Evolutionary conservation across 352 stramenopile genomes (phyloP).

Genomic region (Phytopythium aichiense): DNA sequence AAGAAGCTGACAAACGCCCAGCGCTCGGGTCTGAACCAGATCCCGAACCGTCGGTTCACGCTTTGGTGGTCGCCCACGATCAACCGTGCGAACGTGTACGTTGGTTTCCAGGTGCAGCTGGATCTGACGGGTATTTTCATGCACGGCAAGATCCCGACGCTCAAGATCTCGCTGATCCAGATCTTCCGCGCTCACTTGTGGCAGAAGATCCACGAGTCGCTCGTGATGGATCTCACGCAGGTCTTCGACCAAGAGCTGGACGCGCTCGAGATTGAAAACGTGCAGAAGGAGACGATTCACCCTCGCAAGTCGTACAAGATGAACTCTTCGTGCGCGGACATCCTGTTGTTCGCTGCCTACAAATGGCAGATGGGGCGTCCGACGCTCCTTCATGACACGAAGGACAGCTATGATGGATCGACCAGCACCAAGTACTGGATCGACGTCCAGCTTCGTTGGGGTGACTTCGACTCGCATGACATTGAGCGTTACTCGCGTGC

Average conservation of each 20-base stretch:
- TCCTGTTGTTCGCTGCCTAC: conserved; percentile 98
- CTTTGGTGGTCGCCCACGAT: conserved; percentile 99
- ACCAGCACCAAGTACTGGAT: conserved; percentile 99
- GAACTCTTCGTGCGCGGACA: conserved; percentile 99
- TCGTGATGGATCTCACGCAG: conserved; percentile 97
- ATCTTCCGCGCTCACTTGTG: conserved; percentile 99
- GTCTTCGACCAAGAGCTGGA: conserved; percentile 99
- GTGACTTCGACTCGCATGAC: conserved; percentile 99
- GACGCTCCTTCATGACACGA: conserved; percentile 89
- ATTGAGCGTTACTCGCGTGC: conserved; percentile 98
- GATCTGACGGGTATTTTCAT: conserved; percentile 99
- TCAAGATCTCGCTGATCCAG: conserved; percentile 98
- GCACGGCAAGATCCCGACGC: conserved; percentile 99
- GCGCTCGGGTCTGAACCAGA: conserved; percentile 99
- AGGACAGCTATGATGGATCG: conserved; percentile 97
- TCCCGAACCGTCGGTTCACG: conserved; percentile 99
- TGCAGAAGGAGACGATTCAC: conserved; percentile 99
- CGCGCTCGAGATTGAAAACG: conserved; percentile 99
- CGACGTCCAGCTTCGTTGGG: conserved; percentile 99
- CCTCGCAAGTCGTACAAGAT: conserved; percentile 99
- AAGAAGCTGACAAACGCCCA: conserved; percentile 99
- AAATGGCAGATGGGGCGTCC: conserved; percentile 95
- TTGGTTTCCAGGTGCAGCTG: conserved; percentile 99
- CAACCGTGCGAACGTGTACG: conserved; percentile 99
- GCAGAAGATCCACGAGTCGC: conserved; percentile 99